Percentiles rank a stretch among this genome's conserved stretches.
These are phyloP conservation scores for Neotropicomus parvogracilis DNA, from an alignment of 1,284 basidiomycete species.

Conservation along the genomic window DNA sequence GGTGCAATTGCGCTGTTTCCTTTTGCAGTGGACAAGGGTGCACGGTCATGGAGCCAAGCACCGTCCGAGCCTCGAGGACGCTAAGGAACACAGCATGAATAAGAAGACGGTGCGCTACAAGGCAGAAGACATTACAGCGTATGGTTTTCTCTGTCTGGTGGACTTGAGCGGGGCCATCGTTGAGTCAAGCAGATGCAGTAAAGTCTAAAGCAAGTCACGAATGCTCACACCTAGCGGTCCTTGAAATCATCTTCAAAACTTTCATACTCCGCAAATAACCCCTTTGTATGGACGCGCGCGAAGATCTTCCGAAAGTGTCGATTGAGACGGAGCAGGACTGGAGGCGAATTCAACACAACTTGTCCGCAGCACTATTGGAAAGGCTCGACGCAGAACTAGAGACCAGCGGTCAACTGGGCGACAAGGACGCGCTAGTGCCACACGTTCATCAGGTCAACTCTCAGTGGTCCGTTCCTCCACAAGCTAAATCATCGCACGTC, in stretches of 20 bases:
- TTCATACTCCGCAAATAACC: conserved; percentile 18
- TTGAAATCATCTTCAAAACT: background rate
- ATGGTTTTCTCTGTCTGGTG: conserved; percentile 29
- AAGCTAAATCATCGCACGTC: background rate
- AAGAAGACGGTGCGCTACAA: background rate
- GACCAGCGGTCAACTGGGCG: conserved; percentile 30
- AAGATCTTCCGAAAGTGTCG: conserved; percentile 63
- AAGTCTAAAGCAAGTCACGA: background rate
- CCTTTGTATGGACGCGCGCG: conserved; percentile 36
- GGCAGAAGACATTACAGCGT: conserved; percentile 18
- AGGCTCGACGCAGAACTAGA: conserved; percentile 44
- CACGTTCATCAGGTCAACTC: conserved; percentile 48
- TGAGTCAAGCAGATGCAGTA: background rate
- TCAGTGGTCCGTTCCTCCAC: background rate
- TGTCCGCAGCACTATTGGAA: conserved; percentile 42
- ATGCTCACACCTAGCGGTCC: conserved; percentile 11
- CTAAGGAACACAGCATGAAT: conserved; percentile 14
- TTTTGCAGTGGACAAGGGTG: conserved; percentile 42
- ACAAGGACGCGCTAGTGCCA: conserved; percentile 44
- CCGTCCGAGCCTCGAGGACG: conserved; percentile 44
- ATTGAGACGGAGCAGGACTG: conserved; percentile 61
- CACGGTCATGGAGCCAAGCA: conserved; percentile 72
- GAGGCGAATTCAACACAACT: conserved; percentile 52
- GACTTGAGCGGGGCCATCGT: conserved; percentile 25
- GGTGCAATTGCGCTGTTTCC: conserved; percentile 22